These are phyloP conservation scores for Saccharomycopsis schoenii DNA, from an alignment of 805 yeast species.

Conservation along the genomic window DNA sequence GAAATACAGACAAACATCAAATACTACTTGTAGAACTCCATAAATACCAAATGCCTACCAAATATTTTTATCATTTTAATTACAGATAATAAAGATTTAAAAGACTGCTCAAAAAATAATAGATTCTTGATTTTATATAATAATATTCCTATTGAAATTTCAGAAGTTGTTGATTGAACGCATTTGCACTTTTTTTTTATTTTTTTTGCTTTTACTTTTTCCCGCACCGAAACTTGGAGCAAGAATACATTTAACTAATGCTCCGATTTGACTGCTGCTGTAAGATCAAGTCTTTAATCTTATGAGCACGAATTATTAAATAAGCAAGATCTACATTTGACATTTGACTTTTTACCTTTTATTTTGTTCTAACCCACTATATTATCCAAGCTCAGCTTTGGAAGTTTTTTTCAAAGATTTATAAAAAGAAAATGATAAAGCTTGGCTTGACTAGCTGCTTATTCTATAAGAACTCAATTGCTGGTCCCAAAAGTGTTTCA, in stretches of 20 bases:
- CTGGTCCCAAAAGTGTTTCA: neutral
- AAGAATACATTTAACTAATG: neutral
- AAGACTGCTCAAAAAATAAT: too few species aligned
- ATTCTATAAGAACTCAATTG: neutral
- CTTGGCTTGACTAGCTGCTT: neutral
- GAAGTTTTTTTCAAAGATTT: too few species aligned
- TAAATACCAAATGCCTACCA: too few species aligned
- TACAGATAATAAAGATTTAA: too few species aligned
- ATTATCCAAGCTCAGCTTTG: neutral
- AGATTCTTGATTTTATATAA: neutral
- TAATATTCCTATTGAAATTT: too few species aligned
- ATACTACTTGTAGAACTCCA: too few species aligned
- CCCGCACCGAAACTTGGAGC: too few species aligned
- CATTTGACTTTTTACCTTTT: too few species aligned
- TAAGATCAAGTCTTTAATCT: neutral
- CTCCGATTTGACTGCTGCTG: neutral
- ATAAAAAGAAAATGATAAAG: neutral
- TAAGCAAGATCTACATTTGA: neutral
- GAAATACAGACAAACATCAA: too few species aligned
- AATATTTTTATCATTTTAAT: too few species aligned
- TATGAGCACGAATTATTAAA: neutral
- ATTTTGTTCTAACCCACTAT: neutral
- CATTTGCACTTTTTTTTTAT: too few species aligned
- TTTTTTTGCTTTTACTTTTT: too few species aligned
- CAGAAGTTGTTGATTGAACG: neutral